A percentile compares a stretch with the other conserved stretches of the same genome.
These are phyloP conservation scores for Geranium incanum DNA, from an alignment of 441 rosid genomes.

Conservation along the genomic window DNA sequence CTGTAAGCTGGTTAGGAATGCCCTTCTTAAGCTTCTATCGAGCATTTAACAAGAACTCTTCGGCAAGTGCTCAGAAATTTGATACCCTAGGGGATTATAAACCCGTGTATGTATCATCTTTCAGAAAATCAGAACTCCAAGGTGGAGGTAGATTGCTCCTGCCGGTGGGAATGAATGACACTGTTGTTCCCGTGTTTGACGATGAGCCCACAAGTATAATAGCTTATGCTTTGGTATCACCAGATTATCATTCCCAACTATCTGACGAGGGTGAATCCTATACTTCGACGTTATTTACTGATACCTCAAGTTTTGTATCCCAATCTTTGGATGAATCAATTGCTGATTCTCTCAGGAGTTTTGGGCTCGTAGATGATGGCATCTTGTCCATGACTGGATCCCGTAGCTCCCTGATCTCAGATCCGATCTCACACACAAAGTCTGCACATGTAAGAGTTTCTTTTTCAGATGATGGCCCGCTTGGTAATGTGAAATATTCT, in stretches of 20 bases:
- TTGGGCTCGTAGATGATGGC: slow-evolving; percentile 53
- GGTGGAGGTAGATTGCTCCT: slow-evolving; percentile 64
- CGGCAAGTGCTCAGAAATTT: slow-evolving; percentile 60
- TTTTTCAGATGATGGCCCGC: slow-evolving; percentile 62
- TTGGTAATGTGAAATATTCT: slow-evolving; percentile 63
- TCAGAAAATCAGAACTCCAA: slow-evolving; percentile 53
- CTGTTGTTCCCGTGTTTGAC: slow-evolving; percentile 77
- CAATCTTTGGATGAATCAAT: slow-evolving; percentile 50
- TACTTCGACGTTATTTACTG: slow-evolving; percentile 43
- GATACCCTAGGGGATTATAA: slow-evolving; percentile 55
- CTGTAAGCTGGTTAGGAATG: slow-evolving; percentile 58
- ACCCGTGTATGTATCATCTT: slow-evolving; percentile 63
- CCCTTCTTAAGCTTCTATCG: slow-evolving; percentile 70
- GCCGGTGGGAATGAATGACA: slow-evolving; percentile 69
- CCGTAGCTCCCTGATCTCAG: slow-evolving; percentile 49
- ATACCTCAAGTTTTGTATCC: slow-evolving; percentile 29
- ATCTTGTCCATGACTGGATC: slow-evolving; percentile 48
- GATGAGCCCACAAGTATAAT: slow-evolving; percentile 95
- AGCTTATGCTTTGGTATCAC: slow-evolving; percentile 65
- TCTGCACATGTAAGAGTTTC: slow-evolving; percentile 67
- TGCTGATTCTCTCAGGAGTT: slow-evolving; percentile 46
- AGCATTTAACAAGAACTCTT: slow-evolving; percentile 56
- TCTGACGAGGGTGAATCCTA: slow-evolving; percentile 45
- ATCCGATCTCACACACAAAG: slow-evolving; percentile 57
- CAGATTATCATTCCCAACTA: slow-evolving; percentile 53